Evolutionary conservation across 305 asterid species (phyloP).

Genomic region (Coffea humblotiana): DNA sequence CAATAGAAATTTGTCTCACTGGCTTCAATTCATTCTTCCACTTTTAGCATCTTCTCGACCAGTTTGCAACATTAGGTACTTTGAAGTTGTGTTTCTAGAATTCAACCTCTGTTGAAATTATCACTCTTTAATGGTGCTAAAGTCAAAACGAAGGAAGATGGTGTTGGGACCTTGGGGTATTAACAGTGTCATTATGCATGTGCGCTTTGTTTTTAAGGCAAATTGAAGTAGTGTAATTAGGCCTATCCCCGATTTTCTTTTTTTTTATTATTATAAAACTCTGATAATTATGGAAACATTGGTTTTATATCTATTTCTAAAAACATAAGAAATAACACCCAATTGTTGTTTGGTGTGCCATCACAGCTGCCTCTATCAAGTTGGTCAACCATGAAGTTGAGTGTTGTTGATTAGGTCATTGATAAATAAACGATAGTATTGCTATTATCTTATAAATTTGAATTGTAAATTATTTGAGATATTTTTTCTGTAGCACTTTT

Average conservation of each 20-base stretch:
- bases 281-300: background rate
- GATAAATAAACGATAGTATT: background rate
- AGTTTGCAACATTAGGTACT: background rate
- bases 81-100: background rate
- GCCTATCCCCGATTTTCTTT: background rate
- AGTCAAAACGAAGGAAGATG: too few species aligned
- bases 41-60: constrained; percentile 1
- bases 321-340: background rate
- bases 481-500: too few species aligned
- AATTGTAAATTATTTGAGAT: too few species aligned
- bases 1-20: background rate
- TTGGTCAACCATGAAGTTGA: background rate
- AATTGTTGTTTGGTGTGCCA: background rate
- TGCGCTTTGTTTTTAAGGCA: background rate
- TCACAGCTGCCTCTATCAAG: background rate
- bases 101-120: background rate
- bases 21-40: background rate
- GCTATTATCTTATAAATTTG: background rate
- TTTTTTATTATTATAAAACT: too few species aligned
- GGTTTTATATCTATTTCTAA: background rate
- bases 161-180: background rate
- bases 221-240: background rate
- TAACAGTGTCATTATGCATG: background rate
- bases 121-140: background rate
- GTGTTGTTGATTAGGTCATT: background rate